Base-by-base conservation (phyloP, 306 rosid species). In the Leucaena leucocephala region DNA sequence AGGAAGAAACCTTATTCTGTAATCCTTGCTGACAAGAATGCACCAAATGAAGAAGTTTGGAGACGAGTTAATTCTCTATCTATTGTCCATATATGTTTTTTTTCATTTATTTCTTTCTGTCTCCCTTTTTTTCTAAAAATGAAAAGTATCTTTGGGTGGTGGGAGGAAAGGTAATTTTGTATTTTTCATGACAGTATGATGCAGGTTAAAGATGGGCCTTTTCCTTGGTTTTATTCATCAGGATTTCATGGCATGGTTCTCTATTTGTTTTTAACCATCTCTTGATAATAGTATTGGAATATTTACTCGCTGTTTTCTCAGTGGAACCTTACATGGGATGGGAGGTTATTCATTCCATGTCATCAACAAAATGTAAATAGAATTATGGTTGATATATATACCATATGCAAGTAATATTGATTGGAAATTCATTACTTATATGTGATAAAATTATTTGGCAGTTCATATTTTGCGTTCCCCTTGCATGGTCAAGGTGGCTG, bases 31-130 rank as follows among this genome's bases (percentile, higher is more conserved):
- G 98, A 95, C 89, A 95, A 95, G 89, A 95, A 95, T 89, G 98
- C 98, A 16, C 98, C 98, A 17, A 95, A 95, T 85, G 91, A 87
- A 89, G 98, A 92, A 91, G 98, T 95, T 74, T 95, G 98, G 98
- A 86, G 90, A 86, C 90, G 80, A 90, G 98, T 92, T 76, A 85
- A 69, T 74, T 43, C 88, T 76, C 55, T 72, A 72, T 63, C 82
- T 72, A 70, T 36, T 42, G 48, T 75, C 49, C 63, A 48, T 21
- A 59, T 65, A 82, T 66, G 63, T 68, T 76, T 68, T 70, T 21
- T 13, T 48, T 69, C 44, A 52, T 58, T 68, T 58, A 54, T 71
- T 74, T 74, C 50, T 52, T 44, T 68, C 21, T 16, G 57, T n/a
- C 6, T 17, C 42, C 43, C 43, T 40, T 65, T 74, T 64, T 70